phyloP scores from a whole-genome alignment of 768 basidiomycete genomes.

The Lactifluus hygrophoroides region DNA sequence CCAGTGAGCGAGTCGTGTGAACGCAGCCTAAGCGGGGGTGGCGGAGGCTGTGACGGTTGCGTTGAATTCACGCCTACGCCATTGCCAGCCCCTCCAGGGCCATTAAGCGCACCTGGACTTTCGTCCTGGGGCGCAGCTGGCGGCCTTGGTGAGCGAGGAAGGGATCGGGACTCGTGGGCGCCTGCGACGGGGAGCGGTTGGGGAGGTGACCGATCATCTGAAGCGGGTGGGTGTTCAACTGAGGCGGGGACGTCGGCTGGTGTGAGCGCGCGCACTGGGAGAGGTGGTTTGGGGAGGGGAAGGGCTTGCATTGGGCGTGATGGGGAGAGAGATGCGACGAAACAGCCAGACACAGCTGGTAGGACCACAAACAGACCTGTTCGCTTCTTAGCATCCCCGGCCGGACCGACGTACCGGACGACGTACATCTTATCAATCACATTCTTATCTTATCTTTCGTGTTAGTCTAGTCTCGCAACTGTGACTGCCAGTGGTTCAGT shows the following conservation, averaged over 20 bases:
- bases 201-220: conserved; percentile 7
- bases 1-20: conserved; percentile 14
- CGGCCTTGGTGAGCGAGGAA: conserved; percentile 8
- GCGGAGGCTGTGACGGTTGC: not conserved
- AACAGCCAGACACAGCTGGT: not conserved
- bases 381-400: not conserved
- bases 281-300: conserved; percentile 9
- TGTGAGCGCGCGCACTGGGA: conserved; percentile 1
- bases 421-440: not conserved
- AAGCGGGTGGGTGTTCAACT: not conserved
- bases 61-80: not conserved
- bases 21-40: conserved; percentile 5
- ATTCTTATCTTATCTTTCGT: not conserved
- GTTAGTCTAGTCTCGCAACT: no score
- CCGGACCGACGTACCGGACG: conserved; percentile 1
- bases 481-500: no score
- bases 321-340: conserved; percentile 2
- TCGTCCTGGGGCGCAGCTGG: not conserved
- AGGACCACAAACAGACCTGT: not conserved
- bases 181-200: conserved; percentile 2
- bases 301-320: conserved; percentile 14
- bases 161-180: conserved; percentile 7
- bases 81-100: not conserved
- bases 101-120: not conserved
- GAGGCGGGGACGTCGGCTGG: not conserved